phyloP scores from a whole-genome alignment of 2,329 filamentous ascomycete species.

The Trichoderma sp. region DNA sequence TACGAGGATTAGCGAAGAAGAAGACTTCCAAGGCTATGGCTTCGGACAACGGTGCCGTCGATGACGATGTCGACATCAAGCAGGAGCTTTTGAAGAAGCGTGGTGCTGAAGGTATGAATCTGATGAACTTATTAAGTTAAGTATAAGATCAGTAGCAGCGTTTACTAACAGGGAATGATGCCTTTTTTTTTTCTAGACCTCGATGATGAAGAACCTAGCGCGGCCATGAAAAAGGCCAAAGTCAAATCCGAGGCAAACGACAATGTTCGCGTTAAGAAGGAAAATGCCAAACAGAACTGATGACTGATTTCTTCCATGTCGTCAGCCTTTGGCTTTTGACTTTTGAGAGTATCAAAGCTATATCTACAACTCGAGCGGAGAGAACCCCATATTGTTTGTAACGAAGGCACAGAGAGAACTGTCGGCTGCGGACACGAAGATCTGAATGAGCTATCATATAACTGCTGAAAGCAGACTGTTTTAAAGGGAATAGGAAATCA shows the following conservation, averaged over 20 bases:
- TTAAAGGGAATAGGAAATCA: not conserved
- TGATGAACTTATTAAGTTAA: not conserved
- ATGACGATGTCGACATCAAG: not conserved
- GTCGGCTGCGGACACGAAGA: not conserved
- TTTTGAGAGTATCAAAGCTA: not conserved
- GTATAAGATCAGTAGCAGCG: not conserved
- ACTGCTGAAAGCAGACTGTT: not conserved
- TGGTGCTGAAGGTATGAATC: slow-evolving; percentile 1
- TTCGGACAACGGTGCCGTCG: not conserved
- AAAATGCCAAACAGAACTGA: not conserved
- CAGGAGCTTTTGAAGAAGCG: not conserved
- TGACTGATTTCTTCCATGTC: not conserved
- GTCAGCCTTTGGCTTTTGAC: not conserved
- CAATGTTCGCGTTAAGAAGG: not conserved
- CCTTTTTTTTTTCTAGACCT: not conserved
- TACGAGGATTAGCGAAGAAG: not conserved
- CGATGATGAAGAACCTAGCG: not conserved
- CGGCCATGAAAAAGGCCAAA: not conserved
- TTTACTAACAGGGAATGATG: not conserved
- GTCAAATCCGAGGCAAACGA: not conserved
- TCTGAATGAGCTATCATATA: not conserved
- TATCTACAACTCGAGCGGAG: not conserved
- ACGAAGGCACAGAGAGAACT: not conserved
- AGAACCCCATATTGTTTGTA: not conserved
- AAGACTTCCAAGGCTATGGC: not conserved